Conservation (phyloP, 2,329 filamentous ascomycete genomes). For the Graphilbum fragrans region DNA sequence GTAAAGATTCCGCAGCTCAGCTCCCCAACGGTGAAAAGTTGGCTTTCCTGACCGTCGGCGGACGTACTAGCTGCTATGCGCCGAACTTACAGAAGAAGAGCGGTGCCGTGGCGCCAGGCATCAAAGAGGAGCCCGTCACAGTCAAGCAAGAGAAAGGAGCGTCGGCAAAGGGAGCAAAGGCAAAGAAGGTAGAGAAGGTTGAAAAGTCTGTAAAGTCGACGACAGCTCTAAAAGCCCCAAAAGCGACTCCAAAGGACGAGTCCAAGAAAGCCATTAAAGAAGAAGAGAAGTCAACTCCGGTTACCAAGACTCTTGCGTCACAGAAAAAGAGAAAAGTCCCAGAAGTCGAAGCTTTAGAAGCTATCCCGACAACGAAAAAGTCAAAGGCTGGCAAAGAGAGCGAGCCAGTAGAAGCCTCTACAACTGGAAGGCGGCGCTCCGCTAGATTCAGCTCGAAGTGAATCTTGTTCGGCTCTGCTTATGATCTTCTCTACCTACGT, state of each 20-base stretch:
- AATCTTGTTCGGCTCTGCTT: too few species aligned
- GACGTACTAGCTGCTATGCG: constrained; percentile 81
- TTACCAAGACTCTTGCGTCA: too few species aligned
- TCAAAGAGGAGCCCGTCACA: constrained; percentile 29
- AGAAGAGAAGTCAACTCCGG: too few species aligned
- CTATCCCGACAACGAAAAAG: background rate
- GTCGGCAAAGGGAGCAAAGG: constrained; percentile 13
- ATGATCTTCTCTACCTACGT: too few species aligned
- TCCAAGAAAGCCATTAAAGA: background rate
- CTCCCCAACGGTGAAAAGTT: constrained; percentile 80
- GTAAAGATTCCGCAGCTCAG: constrained; percentile 52
- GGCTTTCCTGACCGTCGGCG: constrained; percentile 77
- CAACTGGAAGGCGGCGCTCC: too few species aligned
- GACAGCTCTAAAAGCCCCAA: background rate
- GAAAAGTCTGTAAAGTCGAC: too few species aligned
- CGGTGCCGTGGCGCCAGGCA: constrained; percentile 25
- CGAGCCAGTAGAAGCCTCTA: too few species aligned
- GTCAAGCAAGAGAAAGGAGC: constrained; percentile 13
- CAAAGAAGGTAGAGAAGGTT: constrained; percentile 17
- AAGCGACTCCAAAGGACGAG: background rate
- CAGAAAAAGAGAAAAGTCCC: too few species aligned
- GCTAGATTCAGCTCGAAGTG: too few species aligned
- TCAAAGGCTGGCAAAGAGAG: background rate
- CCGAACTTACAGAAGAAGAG: constrained; percentile 77
- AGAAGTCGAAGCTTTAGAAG: background rate